phyloP scores from a whole-genome alignment of 768 basidiomycete species.

The Harrya chromipes region DNA sequence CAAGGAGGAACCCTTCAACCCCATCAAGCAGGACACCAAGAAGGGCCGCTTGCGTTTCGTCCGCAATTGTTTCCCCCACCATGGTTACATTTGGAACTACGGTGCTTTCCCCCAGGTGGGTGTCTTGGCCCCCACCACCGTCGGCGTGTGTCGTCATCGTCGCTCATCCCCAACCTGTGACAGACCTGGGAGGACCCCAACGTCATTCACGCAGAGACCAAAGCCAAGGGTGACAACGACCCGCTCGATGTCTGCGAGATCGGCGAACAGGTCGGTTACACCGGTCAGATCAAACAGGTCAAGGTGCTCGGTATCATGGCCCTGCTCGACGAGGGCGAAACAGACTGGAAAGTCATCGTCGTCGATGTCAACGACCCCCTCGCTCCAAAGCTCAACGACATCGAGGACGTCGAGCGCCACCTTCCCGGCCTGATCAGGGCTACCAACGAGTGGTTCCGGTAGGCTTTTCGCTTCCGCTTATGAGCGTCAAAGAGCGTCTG shows the following conservation, averaged over 20 bases:
- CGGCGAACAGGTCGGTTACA: slow-evolving; percentile 96
- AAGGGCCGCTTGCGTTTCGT: slow-evolving; percentile 95
- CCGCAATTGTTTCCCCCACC: slow-evolving; percentile 99
- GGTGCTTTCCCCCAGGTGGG: slow-evolving; percentile 96
- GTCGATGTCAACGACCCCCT: slow-evolving; percentile 95
- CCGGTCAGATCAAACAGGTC: slow-evolving; percentile 98
- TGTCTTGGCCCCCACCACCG: background rate
- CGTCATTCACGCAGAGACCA: slow-evolving; percentile 88
- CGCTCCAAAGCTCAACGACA: slow-evolving; percentile 94
- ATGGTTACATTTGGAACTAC: slow-evolving; percentile 99
- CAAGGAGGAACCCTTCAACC: slow-evolving; percentile 98
- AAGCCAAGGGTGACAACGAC: slow-evolving; percentile 98
- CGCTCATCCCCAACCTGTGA: background rate
- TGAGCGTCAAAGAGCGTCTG: background rate
- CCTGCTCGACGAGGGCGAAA: slow-evolving; percentile 97
- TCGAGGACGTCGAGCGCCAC: slow-evolving; percentile 98
- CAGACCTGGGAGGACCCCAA: slow-evolving; percentile 99
- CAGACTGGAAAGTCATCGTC: slow-evolving; percentile 99
- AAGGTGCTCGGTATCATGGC: slow-evolving; percentile 99
- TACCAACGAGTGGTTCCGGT: slow-evolving; percentile 99
- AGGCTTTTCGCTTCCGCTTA: slow-evolving; percentile 5
- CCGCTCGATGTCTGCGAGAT: slow-evolving; percentile 99
- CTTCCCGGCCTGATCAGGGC: slow-evolving; percentile 95
- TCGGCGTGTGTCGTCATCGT: background rate
- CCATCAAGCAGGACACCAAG: slow-evolving; percentile 99